Conservation (phyloP, 1,284 basidiomycete genomes). For the Austroboletus novae-zelandiae region DNA sequence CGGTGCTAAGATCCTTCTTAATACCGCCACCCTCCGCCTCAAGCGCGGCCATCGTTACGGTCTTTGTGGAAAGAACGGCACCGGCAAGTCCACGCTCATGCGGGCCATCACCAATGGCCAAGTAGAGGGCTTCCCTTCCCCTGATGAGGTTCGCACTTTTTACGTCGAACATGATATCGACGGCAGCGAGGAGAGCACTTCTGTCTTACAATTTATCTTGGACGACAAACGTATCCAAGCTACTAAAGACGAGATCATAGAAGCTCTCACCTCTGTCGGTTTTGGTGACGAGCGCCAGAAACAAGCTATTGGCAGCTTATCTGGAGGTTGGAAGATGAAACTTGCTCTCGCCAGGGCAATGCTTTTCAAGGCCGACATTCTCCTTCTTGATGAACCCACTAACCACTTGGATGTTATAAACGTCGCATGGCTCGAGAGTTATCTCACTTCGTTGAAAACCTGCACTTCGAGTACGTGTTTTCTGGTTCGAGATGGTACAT, state of each 20-base stretch:
- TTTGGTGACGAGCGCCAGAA: constrained; percentile 87
- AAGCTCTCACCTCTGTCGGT: constrained; percentile 87
- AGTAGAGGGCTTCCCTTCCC: constrained; percentile 97
- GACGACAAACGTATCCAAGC: constrained; percentile 84
- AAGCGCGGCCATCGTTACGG: constrained; percentile 99
- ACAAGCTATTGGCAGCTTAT: constrained; percentile 86
- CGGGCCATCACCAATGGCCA: constrained; percentile 94
- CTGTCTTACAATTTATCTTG: constrained; percentile 88
- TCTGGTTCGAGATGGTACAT: constrained; percentile 12
- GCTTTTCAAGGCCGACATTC: constrained; percentile 98
- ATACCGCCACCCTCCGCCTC: constrained; percentile 93
- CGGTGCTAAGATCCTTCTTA: constrained; percentile 97
- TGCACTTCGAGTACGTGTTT: constrained; percentile 83
- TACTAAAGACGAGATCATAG: constrained; percentile 66
- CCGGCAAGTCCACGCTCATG: constrained; percentile 98
- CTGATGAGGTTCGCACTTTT: constrained; percentile 95
- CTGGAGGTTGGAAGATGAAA: constrained; percentile 99
- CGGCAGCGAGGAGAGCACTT: constrained; percentile 89
- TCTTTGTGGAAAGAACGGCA: constrained; percentile 98
- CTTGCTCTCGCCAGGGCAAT: constrained; percentile 97
- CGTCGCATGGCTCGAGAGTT: constrained; percentile 95
- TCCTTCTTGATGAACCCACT: constrained; percentile 96
- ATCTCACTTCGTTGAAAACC: constrained; percentile 83
- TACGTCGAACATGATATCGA: constrained; percentile 99
- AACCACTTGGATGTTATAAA: constrained; percentile 98